Percentiles rank a stretch among this genome's conserved stretches.
Conservation (phyloP, 1,139 yeast species). For the Yamadazyma siamensis region DNA sequence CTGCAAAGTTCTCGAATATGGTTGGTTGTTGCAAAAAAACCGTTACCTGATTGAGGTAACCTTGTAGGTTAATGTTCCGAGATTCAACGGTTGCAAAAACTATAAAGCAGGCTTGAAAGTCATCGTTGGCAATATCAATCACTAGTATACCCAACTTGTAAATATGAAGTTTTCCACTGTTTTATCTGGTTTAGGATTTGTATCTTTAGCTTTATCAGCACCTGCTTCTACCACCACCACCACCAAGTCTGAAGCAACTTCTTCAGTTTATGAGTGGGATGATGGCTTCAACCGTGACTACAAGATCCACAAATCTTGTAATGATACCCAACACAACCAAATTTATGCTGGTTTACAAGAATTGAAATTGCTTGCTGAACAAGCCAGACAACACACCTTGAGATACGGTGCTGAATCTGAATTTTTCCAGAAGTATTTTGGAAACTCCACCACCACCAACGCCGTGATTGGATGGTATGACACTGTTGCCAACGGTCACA, state of each 20-base stretch:
- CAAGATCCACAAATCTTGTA: conserved; percentile 20
- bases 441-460: conserved; percentile 25
- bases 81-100: conserved; percentile 1
- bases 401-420: conserved; percentile 20
- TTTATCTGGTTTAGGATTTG: too few relatives aligned
- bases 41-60: conserved; percentile 1
- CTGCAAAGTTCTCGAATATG: too few relatives aligned
- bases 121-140: too few relatives aligned
- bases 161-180: too few relatives aligned
- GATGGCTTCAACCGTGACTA: conserved; percentile 14
- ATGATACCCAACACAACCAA: conserved; percentile 18
- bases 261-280: conserved; percentile 16
- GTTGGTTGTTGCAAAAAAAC: too few relatives aligned
- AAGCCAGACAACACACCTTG: conserved; percentile 23
- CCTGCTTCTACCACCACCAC: background rate
- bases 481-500: conserved; percentile 22
- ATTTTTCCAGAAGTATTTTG: conserved; percentile 24
- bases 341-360: conserved; percentile 16
- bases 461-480: conserved; percentile 32
- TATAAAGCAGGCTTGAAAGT: background rate
- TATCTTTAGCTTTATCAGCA: background rate
- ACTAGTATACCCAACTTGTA: too few relatives aligned
- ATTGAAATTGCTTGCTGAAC: conserved; percentile 17
- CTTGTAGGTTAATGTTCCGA: conserved; percentile 2
- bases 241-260: background rate